Conservation (phyloP, 2,329 filamentous ascomycete genomes). For the Hypomyces perniciosus region DNA sequence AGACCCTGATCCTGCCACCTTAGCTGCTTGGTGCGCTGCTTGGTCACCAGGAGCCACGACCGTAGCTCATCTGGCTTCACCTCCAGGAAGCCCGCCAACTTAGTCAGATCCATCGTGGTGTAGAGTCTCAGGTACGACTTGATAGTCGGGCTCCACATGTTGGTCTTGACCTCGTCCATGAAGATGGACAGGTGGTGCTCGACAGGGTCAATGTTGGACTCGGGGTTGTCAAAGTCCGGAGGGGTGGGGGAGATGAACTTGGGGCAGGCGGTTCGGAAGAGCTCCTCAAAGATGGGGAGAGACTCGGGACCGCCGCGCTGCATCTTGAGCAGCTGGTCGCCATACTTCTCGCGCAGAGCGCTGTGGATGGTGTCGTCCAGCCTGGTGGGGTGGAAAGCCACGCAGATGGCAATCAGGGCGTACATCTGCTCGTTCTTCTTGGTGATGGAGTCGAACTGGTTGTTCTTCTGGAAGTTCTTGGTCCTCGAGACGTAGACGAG, state of each 20-base stretch:
- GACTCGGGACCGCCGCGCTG: slow-evolving; percentile 94
- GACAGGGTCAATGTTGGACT: slow-evolving; percentile 91
- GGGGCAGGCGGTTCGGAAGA: slow-evolving; percentile 95
- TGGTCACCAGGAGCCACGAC: slow-evolving; percentile 91
- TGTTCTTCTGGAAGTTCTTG: slow-evolving; percentile 99
- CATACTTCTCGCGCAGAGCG: slow-evolving; percentile 96
- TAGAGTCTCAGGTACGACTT: slow-evolving; percentile 99
- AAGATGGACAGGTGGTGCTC: slow-evolving; percentile 97
- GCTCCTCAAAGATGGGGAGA: slow-evolving; percentile 94
- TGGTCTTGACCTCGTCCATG: slow-evolving; percentile 99
- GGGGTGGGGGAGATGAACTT: slow-evolving; percentile 98
- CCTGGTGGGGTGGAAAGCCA: slow-evolving; percentile 93
- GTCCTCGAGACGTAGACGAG: slow-evolving; percentile 97
- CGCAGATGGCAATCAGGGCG: slow-evolving; percentile 96
- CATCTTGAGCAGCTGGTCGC: slow-evolving; percentile 93
- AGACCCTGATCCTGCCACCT: slow-evolving; percentile 86
- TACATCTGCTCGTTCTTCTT: slow-evolving; percentile 99
- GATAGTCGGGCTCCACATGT: slow-evolving; percentile 95
- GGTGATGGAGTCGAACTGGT: slow-evolving; percentile 94
- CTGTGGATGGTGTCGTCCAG: slow-evolving; percentile 99
- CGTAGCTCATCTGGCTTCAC: slow-evolving; percentile 94
- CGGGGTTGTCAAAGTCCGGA: slow-evolving; percentile 95
- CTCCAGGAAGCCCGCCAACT: slow-evolving; percentile 94
- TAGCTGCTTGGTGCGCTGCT: slow-evolving; percentile 95
- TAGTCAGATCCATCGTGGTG: slow-evolving; percentile 98